Evolutionary conservation across 768 basidiomycete species (phyloP).

Genomic region (Tulasnella sp.): DNA sequence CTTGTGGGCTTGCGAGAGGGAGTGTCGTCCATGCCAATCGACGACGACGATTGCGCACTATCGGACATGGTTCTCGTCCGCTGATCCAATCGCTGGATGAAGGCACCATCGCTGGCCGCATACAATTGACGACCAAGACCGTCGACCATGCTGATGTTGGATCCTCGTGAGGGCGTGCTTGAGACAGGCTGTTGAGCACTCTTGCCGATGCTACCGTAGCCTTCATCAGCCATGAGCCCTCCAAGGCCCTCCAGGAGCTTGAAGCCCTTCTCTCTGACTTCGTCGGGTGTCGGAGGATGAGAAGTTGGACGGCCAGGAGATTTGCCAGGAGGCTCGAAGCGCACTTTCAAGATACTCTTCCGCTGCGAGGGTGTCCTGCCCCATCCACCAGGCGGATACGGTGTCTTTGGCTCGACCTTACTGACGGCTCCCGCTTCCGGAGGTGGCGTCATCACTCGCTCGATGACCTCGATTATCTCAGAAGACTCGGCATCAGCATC

Average conservation of each 20-base stretch:
- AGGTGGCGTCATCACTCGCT: not conserved
- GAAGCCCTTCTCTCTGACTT: not conserved
- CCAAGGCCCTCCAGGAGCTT: not conserved
- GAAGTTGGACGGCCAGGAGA: not conserved
- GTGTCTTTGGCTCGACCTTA: not conserved
- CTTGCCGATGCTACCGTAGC: not conserved
- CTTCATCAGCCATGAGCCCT: not conserved
- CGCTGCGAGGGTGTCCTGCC: not conserved
- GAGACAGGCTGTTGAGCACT: not conserved
- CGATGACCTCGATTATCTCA: not conserved
- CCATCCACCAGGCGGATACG: conserved; percentile 1
- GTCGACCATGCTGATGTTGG: conserved; percentile 4
- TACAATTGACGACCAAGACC: not conserved
- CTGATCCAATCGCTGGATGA: not conserved
- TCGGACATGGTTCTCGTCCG: not conserved
- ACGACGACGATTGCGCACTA: not conserved
- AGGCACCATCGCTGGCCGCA: not conserved
- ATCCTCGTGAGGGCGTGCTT: not conserved
- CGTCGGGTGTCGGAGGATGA: not conserved
- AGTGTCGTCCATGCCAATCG: not conserved
- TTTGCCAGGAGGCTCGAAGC: not conserved
- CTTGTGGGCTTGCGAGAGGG: not conserved
- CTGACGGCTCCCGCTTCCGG: not conserved
- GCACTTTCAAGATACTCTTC: conserved; percentile 6
- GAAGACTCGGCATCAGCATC: not conserved